Base-by-base conservation (phyloP, 2,329 filamentous ascomycete species). In the Chaetomiaceae sp. region DNA sequence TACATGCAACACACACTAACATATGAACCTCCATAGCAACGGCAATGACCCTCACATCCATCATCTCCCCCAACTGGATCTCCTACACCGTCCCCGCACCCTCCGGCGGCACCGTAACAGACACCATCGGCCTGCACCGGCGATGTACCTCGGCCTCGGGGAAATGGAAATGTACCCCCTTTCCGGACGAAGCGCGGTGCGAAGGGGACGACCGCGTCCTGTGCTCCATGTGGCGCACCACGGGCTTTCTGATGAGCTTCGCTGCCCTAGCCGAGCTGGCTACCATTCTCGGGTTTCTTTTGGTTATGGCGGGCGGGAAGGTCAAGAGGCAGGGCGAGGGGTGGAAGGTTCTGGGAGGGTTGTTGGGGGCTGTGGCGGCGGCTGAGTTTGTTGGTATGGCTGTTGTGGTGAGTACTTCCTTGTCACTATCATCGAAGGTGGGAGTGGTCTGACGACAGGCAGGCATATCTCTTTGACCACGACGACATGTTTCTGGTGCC, bases 181-280 rank as follows among this genome's bases (percentile, higher is more conserved):
- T 61, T 39, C 59, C 60, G 57, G 86, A 90, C 48, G 81, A 85
- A 62, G 79, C 83, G 47, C 83, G 84, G 65, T 55, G 56, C 48
- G 42, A 27, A 4, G 36, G n/a, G 17, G 46, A 39, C 20, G 25
- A 25, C 20, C 33, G 27, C 7, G 47, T 49, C 4, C 96, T 97
- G 72, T 97, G 94, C 76, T 87, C 84, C 63, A 87, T 95, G 79
- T 99, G 92, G 92, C 82, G 88, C 55, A 89, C 84, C 23, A 84
- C 90, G 33, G 91, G 89, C 22, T 97, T 96, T 71, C 72, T 96
- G 59, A 90, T 95, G 74, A 88, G 85, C 48, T 88, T 96, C 63
- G 81, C 88, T 7, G 82, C 90, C 34, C 84, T 96, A n/a, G 68
- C 94, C 36, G 86, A 95, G 69, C 80, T 94, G 37, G 89, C 87